Base-by-base conservation (phyloP, 2,329 filamentous ascomycete species). In the Cryphonectria carpinicola region DNA sequence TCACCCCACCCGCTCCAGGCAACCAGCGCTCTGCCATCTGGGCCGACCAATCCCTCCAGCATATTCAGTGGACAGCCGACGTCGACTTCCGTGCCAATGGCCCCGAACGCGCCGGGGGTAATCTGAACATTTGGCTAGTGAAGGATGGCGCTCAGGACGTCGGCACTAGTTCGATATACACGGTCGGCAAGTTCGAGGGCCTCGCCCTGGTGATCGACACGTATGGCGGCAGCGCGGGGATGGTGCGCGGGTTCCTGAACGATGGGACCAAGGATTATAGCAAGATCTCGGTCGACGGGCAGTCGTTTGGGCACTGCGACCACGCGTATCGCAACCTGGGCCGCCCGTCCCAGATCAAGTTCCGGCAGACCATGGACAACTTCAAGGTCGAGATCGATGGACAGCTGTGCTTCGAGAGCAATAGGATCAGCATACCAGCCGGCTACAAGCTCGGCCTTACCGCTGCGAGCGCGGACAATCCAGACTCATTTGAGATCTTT, bases 401-500 rank as follows among this genome's bases (percentile, higher is more conserved):
- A 71, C 85, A 87, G 67, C 83, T 88, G 56, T 99, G 96, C 84
- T 98, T 99, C 82, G 89, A 93, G 78, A 95, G 90, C 67, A 84
- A 90, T 80, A 92, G 93, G 84, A 87, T 98, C 77, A 85, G 84
- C 72, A 87, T 99, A 35, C 96, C 95, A 3, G 76, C 86, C 1
- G 93, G 93, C 75, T 97, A 98, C 83, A 88, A 88, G 79, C 93
- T 97, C 75, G 96, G 96, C 76, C 84, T 99, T 75, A 94, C 92
- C 17, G 96, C 95, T 58, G 93, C 93, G 22, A 95, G 93, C 3
- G 93, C 93, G 41, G 95, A 98, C 75, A 95, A 90, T 76, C 94
- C 96, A 0, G 96, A 99, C 82, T 97, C 94, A 6, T 97, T 98
- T 77, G 96, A 99, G 81, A 81, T 97, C 74, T 96, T 95, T 85